Conservation (phyloP, 768 basidiomycete species). For the Kwoniella dejecticola region DNA sequence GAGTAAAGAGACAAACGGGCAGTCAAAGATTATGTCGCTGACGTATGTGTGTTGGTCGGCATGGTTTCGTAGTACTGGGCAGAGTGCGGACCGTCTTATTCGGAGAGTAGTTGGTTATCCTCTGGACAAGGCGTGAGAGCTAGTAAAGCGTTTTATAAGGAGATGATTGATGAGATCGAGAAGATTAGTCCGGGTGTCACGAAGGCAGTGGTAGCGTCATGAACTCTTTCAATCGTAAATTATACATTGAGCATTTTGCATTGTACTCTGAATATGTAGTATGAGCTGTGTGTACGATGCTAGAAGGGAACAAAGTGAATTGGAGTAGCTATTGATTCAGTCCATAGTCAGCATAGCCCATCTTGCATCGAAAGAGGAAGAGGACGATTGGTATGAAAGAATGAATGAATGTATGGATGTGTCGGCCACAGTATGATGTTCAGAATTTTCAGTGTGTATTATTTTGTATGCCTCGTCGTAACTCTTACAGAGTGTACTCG, state of each 20-base stretch:
- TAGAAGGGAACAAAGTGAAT: neutral
- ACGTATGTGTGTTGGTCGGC: neutral
- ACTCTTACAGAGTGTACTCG: conserved; percentile 15
- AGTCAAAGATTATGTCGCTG: neutral
- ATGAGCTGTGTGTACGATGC: neutral
- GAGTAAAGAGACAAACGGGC: neutral
- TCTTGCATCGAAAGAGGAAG: no score
- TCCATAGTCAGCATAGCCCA: conserved; percentile 7
- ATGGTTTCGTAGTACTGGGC: conserved; percentile 22
- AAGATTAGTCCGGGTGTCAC: conserved; percentile 20
- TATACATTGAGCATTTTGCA: no score
- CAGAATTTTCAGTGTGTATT: conserved; percentile 30
- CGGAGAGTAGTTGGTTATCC: conserved; percentile 17
- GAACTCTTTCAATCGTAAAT: no score
- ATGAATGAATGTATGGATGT: no score
- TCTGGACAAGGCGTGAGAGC: conserved; percentile 14
- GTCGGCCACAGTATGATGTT: neutral
- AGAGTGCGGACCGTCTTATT: conserved; percentile 17
- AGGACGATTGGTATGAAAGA: neutral
- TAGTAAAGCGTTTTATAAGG: conserved; percentile 10
- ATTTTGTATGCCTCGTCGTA: conserved; percentile 20
- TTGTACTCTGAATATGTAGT: neutral
- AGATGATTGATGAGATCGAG: conserved; percentile 18
- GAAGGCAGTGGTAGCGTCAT: no score
- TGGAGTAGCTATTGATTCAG: no score